phyloP scores from a whole-genome alignment of 139 green algal species.

The Chlorella ohadii region DNA sequence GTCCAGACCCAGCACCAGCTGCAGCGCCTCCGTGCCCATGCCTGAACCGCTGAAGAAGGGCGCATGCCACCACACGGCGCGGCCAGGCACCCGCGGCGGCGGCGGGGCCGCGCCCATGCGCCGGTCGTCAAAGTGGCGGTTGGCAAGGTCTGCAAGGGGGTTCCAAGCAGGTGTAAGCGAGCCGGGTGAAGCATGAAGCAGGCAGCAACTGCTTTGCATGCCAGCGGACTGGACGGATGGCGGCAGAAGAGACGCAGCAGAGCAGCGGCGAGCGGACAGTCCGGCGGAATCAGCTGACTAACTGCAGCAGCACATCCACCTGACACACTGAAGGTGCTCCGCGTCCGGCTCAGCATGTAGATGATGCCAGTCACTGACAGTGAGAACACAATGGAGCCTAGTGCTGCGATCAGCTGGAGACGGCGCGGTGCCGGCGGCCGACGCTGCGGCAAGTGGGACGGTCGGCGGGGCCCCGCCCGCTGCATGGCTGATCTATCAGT shows the following conservation, averaged over 20 bases:
- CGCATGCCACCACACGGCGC: slow-evolving; percentile 15
- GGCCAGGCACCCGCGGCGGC: neutral
- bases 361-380: neutral
- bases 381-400: neutral
- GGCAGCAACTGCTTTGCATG: too few species aligned
- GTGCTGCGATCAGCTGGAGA: neutral
- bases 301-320: too few species aligned
- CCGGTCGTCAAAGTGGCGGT: neutral
- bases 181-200: too few species aligned
- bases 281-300: too few species aligned
- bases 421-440: neutral
- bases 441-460: neutral
- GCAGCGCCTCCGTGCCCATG: slow-evolving; percentile 17
- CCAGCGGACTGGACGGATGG: too few species aligned
- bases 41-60: slow-evolving; percentile 5
- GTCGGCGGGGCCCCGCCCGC: too few species aligned
- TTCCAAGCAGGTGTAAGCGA: too few species aligned
- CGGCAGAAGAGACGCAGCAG: too few species aligned
- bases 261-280: too few species aligned
- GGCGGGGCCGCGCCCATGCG: neutral
- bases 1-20: slow-evolving; percentile 16
- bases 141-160: neutral
- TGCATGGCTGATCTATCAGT: too few species aligned
- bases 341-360: too few species aligned
- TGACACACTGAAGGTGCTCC: too few species aligned